A percentile compares a stretch with the other conserved stretches of the same genome.
These are phyloP conservation scores for Globisporangium barbulae DNA, from an alignment of 352 stramenopile species.

Conservation along the genomic window DNA sequence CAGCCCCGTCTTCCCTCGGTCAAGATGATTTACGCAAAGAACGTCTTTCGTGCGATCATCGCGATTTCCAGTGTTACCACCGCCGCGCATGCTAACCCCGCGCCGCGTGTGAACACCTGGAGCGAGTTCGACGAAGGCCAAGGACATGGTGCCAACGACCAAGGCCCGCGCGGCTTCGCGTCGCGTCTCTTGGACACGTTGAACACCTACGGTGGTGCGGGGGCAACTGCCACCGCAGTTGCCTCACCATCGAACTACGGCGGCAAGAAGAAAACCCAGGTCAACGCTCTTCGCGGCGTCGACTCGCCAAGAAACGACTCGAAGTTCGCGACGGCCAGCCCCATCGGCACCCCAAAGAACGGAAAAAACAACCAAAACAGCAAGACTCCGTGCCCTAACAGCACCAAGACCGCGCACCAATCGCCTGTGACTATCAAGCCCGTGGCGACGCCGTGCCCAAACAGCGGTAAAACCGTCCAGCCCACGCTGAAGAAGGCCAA, in stretches of 20 bases:
- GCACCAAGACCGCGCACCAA: constrained; percentile 12
- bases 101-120: constrained; percentile 19
- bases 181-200: constrained; percentile 28
- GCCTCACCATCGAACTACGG: constrained; percentile 40
- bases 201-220: constrained; percentile 22
- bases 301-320: constrained; percentile 30
- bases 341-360: constrained; percentile 20
- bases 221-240: constrained; percentile 17
- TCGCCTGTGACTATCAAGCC: not conserved
- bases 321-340: constrained; percentile 42
- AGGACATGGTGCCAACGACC: constrained; percentile 21
- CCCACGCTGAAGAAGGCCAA: constrained; percentile 2
- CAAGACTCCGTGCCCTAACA: constrained; percentile 22
- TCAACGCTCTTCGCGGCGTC: constrained; percentile 31
- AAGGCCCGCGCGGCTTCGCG: constrained; percentile 9
- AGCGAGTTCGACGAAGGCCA: constrained; percentile 17
- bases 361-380: constrained; percentile 5
- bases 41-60: constrained; percentile 54
- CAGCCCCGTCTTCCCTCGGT: constrained; percentile 19
- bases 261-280: constrained; percentile 26
- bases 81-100: constrained; percentile 28
- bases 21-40: constrained; percentile 62
- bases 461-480: constrained; percentile 13
- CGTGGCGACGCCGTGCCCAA: constrained; percentile 5
- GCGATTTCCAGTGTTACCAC: constrained; percentile 43